A percentile compares a stretch with the other conserved stretches of the same genome.
phyloP scores from a whole-genome alignment of 108 stramenopile genomes.

The Asterionellopsis glacialis region DNA sequence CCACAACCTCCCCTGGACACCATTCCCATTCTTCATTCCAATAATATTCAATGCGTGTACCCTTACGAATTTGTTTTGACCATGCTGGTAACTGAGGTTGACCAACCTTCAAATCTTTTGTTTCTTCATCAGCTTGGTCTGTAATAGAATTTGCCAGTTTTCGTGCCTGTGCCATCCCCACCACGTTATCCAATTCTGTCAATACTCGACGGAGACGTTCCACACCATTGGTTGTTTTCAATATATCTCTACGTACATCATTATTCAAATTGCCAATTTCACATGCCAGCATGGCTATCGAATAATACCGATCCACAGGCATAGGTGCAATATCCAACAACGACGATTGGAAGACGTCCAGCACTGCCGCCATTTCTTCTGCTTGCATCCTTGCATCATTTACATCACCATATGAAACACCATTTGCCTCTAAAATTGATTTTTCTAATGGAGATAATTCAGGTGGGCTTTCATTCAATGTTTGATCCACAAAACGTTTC shows the following conservation, averaged over 20 bases:
- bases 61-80: slow-evolving; percentile 60
- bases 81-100: slow-evolving; percentile 59
- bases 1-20: slow-evolving; percentile 63
- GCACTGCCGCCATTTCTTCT: slow-evolving; percentile 33
- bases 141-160: slow-evolving; percentile 54
- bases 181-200: slow-evolving; percentile 34
- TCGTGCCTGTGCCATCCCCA: slow-evolving; percentile 49
- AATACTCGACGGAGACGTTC: slow-evolving; percentile 58
- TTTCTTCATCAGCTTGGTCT: slow-evolving; percentile 37
- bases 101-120: slow-evolving; percentile 73
- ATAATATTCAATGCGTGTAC: slow-evolving; percentile 65
- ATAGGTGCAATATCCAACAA: slow-evolving; percentile 59
- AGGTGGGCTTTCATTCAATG: slow-evolving; percentile 20
- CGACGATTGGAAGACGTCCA: slow-evolving; percentile 41
- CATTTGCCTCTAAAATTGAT: slow-evolving; percentile 53
- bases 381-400: slow-evolving; percentile 23
- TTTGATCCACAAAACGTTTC: slow-evolving; percentile 30
- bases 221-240: slow-evolving; percentile 42
- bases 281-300: slow-evolving; percentile 68
- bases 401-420: slow-evolving; percentile 20
- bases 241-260: slow-evolving; percentile 38
- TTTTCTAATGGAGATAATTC: slow-evolving; percentile 59
- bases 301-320: slow-evolving; percentile 41
- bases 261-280: slow-evolving; percentile 62
- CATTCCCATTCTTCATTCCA: slow-evolving; percentile 82